These are phyloP conservation scores for Trichoderma orchidacearum DNA, from an alignment of 495 filamentous ascomycete species.

Conservation along the genomic window DNA sequence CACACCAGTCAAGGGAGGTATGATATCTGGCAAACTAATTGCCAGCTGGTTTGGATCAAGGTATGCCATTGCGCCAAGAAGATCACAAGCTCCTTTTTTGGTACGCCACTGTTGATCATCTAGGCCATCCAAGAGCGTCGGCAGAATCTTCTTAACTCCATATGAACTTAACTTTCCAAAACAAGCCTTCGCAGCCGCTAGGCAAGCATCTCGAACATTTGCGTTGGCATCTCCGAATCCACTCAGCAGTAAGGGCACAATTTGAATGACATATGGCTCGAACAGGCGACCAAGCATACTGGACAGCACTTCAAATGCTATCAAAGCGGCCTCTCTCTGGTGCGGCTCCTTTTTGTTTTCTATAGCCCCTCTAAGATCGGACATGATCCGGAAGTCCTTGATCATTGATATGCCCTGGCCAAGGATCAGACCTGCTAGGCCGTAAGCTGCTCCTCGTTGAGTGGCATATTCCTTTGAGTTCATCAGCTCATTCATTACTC, in stretches of 20 bases:
- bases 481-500: constrained; percentile 65
- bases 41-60: constrained; percentile 90
- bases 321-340: constrained; percentile 74
- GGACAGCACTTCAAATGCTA: constrained; percentile 84
- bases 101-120: constrained; percentile 95
- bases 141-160: constrained; percentile 87
- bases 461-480: constrained; percentile 80
- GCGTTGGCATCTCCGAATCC: constrained; percentile 81
- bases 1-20: constrained; percentile 84
- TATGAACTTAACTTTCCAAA: constrained; percentile 89
- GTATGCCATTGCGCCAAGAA: constrained; percentile 95
- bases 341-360: constrained; percentile 89
- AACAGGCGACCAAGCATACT: constrained; percentile 75
- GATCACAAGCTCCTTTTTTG: constrained; percentile 94
- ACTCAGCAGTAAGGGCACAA: constrained; percentile 77
- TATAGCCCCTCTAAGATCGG: constrained; percentile 56
- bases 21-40: constrained; percentile 84
- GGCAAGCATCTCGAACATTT: constrained; percentile 82
- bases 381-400: constrained; percentile 74
- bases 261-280: constrained; percentile 91
- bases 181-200: constrained; percentile 87
- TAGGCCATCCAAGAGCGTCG: constrained; percentile 81
- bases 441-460: constrained; percentile 86
- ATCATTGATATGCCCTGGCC: constrained; percentile 75
- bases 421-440: constrained; percentile 76